Evolutionary conservation across 179 eudicot genomes (phyloP).

Genomic region (Sideroxylon spinosum): DNA sequence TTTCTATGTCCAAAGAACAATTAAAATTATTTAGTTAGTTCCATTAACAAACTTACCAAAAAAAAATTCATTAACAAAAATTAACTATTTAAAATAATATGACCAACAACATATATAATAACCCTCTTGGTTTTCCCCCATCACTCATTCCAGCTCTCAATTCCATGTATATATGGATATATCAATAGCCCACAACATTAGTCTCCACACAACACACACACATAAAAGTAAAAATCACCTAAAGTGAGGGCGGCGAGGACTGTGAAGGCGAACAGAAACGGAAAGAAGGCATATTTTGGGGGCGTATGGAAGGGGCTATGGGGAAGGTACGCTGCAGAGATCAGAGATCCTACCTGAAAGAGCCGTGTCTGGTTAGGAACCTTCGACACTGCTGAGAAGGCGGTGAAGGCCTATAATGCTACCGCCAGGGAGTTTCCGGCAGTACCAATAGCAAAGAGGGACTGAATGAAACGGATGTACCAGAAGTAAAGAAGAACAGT

Average conservation of each 20-base stretch:
- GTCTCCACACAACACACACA: too few species aligned
- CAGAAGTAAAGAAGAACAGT: too few species aligned
- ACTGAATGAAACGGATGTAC: too few species aligned
- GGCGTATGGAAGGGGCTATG: conserved; percentile 60
- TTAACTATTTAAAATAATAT: too few species aligned
- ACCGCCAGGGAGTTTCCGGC: conserved; percentile 48
- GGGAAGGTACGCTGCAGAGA: conserved; percentile 63
- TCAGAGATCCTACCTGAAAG: conserved; percentile 43
- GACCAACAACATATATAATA: too few species aligned
- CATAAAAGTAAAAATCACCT: background rate
- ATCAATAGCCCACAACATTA: too few species aligned
- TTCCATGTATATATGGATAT: too few species aligned
- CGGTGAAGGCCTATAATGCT: conserved; percentile 50
- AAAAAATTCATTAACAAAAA: too few species aligned
- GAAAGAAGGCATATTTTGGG: conserved; percentile 33
- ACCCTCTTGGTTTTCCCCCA: background rate
- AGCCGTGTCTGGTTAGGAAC: conserved; percentile 60
- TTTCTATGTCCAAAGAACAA: too few species aligned
- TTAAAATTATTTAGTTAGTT: too few species aligned
- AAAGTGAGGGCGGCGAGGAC: conserved; percentile 11
- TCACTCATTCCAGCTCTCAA: background rate
- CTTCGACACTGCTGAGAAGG: conserved; percentile 50
- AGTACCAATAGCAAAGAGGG: too few species aligned
- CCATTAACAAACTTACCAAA: too few species aligned
- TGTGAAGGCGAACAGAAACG: background rate